These are phyloP conservation scores for Singerocomus rubriflavus DNA, from an alignment of 1,284 basidiomycete genomes.

Conservation along the genomic window DNA sequence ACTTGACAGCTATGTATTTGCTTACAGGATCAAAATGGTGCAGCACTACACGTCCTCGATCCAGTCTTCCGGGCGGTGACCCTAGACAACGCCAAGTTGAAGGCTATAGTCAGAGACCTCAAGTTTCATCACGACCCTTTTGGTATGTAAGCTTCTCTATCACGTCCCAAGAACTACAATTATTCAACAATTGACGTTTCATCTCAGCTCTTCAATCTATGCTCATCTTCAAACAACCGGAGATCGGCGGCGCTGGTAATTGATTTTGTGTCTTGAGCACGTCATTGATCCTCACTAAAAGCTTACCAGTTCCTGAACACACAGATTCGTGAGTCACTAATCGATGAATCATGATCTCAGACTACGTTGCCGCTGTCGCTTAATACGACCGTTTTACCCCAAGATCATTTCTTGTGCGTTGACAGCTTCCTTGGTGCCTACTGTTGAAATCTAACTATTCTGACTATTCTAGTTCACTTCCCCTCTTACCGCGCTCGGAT, in stretches of 20 bases:
- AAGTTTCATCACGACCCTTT: conserved; percentile 80
- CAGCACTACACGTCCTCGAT: conserved; percentile 82
- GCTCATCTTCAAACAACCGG: conserved; percentile 89
- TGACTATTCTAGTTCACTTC: conserved; percentile 71
- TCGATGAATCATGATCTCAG: neutral
- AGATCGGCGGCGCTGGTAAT: conserved; percentile 85
- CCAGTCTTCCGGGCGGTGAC: conserved; percentile 77
- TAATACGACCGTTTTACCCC: neutral
- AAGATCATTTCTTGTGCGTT: conserved; percentile 71
- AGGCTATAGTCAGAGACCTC: conserved; percentile 67
- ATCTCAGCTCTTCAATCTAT: conserved; percentile 85
- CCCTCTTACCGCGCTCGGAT: conserved; percentile 88
- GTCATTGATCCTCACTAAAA: conserved; percentile 1
- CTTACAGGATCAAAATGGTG: neutral
- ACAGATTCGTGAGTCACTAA: conserved; percentile 69
- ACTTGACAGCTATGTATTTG: neutral
- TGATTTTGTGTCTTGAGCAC: conserved; percentile 2
- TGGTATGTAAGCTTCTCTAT: conserved; percentile 42
- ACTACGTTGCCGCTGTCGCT: conserved; percentile 7
- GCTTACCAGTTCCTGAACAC: conserved; percentile 60
- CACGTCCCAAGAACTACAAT: neutral
- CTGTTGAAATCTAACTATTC: neutral
- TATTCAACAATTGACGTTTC: neutral
- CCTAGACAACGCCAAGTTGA: conserved; percentile 69
- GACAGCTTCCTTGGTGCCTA: conserved; percentile 1